Base-by-base conservation (phyloP, 805 yeast species). In the Kazachstania kunashirensis region DNA sequence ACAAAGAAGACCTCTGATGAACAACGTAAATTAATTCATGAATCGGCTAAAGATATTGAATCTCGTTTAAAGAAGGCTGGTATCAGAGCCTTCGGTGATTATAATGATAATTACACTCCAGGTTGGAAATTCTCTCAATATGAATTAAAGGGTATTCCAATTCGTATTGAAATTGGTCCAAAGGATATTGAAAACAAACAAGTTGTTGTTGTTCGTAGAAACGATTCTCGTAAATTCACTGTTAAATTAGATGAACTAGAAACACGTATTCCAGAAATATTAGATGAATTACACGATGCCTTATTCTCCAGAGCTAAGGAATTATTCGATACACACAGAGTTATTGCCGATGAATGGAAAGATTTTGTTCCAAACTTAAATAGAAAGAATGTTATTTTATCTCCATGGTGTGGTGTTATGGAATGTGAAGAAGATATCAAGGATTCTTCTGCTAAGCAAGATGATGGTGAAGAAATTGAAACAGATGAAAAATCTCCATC, bases 41-140 rank as follows among this genome's bases (percentile, higher is more conserved):
- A 70, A 19, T 81, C 88, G 39, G 84, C 94, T 46, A 67, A 71
- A 45, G 68, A 68, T 16, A 71, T 89, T 45, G 95, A 84, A 63
- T 46, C 62, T 24, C 67, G 69, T 47, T 74, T 92, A 52, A 52
- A 56, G 37, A 65, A 61, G 18, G 71, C 74, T 33, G 92, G 74
- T 36, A 68, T 92, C 42, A 78, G 96, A 62, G 85, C 75, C 19
- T 66, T 71, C 39, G 80, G 89, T 52, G 99, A 92, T 64, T 81
- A 77, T 71, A 79, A 96, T 64, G 94, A 80, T 50, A 84, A 79
- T 68, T 89, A 92, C 68, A 80, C 96, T 37, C 95, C 97, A 47
- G 98, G 98, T 46, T 92, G 96, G 97, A 92, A 92, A 67, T 92
- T 89, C 65, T 80, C 96, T 40, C 95, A 92, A 60, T 82, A 94